phyloP scores from a whole-genome alignment of 176 grass and related monocot genomes.

The Rhynchospora breviuscula region DNA sequence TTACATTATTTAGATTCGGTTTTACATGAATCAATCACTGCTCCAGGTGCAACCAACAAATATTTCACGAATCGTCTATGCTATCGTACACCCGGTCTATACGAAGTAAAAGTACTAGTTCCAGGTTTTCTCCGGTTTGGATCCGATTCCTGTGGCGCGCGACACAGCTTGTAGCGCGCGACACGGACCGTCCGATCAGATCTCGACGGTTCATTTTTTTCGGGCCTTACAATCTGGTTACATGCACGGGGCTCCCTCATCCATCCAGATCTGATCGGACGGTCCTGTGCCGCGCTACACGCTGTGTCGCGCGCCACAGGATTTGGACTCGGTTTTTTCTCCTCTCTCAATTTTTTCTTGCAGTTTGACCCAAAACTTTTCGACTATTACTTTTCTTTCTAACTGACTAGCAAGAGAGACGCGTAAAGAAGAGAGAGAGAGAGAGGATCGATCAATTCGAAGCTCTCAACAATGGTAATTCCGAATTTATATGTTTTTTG shows the following conservation, averaged over 20 bases:
- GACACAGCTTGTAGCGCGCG: no score
- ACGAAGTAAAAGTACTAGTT: not conserved
- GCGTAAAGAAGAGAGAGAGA: not conserved
- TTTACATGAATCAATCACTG: not conserved
- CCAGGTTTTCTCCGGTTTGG: not conserved
- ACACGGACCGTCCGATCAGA: no score
- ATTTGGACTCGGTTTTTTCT: no score
- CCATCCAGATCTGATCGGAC: no score
- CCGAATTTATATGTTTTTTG: not conserved
- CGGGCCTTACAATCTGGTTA: no score
- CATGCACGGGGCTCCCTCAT: no score
- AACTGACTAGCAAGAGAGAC: not conserved
- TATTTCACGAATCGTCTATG: not conserved
- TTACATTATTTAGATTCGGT: not conserved
- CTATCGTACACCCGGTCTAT: not conserved
- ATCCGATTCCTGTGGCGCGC: no score
- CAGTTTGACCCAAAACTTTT: slow-evolving; percentile 23
- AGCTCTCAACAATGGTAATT: slow-evolving; percentile 18
- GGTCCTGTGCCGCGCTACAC: no score
- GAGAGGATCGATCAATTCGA: not conserved
- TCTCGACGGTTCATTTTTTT: no score
- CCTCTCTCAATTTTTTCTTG: slow-evolving; percentile 1
- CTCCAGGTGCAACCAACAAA: not conserved
- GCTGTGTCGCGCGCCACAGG: no score
- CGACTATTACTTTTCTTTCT: slow-evolving; percentile 12